Evolutionary conservation across 129 eudicot species (phyloP), one percentile per base, ranked within the genome.

Genomic region (Tagetes patula): DNA sequence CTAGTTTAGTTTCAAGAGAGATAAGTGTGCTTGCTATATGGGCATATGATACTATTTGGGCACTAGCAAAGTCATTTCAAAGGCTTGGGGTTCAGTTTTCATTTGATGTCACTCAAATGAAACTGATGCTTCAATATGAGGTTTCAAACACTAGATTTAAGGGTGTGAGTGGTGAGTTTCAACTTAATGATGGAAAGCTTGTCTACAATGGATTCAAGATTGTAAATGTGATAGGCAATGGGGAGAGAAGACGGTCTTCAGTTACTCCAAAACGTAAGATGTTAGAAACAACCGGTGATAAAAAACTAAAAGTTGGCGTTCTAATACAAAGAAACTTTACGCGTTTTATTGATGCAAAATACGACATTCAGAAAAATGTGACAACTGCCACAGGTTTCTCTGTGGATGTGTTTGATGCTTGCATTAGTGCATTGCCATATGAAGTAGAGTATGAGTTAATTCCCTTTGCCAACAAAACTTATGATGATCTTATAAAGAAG

Each of bases 91-190:
- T 53, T 14, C 68, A 46, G n/a, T 46, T 46, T 7, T 46, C 52
- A 46, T 1, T 1, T 10, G 14, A 7, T 46, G 52, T 46, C 42
- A 14, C 66, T 32, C 4, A 79, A 27, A 8, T 41, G 69, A 9
- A 46, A 14, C 8, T 48, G 11, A n/a, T 20, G 10, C 56, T 75
- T 38, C 7, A 27, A 8, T 68, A 74, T 1, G 67, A 71, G 61
- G 5, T 88, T 12, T 53, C 12, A 5, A 79, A 69, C 1, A 75
- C 49, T 2, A 65, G 50, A 14, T 82, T 86, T 6, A 73, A 9
- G 3, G 96, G 93, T 7, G 60, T 90, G 14, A 78, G 83, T 46
- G 96, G 96, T n/a, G 81, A 85, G 1, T 90, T 85, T 69, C 60
- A 41, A 8, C 55, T 90, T 6, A 66, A 38, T 33, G 56, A 80